Base-by-base conservation (phyloP, 768 basidiomycete genomes). In the Suillus discolor region DNA sequence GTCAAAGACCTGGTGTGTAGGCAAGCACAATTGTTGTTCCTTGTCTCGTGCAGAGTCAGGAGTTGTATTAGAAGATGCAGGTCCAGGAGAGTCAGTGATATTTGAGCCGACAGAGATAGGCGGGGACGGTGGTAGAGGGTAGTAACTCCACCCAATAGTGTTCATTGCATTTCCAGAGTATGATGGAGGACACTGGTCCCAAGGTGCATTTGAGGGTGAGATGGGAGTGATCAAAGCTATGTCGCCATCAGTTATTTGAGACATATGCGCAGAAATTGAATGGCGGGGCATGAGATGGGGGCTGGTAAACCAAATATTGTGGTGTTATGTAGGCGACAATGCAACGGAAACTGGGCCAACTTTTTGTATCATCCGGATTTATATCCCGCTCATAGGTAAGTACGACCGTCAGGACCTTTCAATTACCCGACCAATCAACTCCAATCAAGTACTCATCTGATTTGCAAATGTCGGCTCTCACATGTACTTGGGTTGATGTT, bases 1-100 rank as follows among this genome's bases (percentile, higher is more conserved):
- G 75, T 91, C 89, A 75, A 92, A 92, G 70, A 92, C 81, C 78
- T 92, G 87, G 74, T 86, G 85, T 18, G 90, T 92, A 41, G 90
- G 84, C 16, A 92, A 75, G 72, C 89, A 92, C 49, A 85, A 78
- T 63, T 79, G 77, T 66, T 81, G 83, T 62, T 85, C 82, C 63
- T 79, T 73, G 28, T 85, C 83, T 20, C 79, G 76, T 34, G 63
- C 68, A 13, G 75, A 67, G 67, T 85, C 85, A 6, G 84, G 81
- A 67, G 79, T 79, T 71, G 80, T 77, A 67, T 78, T 79, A 16
- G 75, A n/a, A 16, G 75, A n/a, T 6, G 81, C 63, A 42, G 80
- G 83, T 49, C 78, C 71, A 5, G 85, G 85, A 49, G 87, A 85
- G 67, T 78, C 83, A 13, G 80, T 76, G 71, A 73, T 67, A 42